These are phyloP conservation scores for Tremella mesenterica DNA, from an alignment of 768 basidiomycete species.

Conservation along the genomic window DNA sequence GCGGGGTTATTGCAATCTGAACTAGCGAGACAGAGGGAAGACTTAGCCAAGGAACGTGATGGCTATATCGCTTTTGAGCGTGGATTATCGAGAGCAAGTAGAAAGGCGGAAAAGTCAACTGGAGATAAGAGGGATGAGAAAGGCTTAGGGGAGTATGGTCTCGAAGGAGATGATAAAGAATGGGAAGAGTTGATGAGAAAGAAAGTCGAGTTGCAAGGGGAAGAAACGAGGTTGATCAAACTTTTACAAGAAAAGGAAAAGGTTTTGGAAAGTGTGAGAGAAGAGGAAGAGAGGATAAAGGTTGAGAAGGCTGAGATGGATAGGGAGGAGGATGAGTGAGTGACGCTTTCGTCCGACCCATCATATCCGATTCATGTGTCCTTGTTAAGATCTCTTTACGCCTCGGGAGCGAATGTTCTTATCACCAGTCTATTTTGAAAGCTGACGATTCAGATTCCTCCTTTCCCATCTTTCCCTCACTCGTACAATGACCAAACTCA, in stretches of 20 bases:
- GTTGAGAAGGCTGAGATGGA: slow-evolving; percentile 68
- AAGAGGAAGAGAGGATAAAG: slow-evolving; percentile 74
- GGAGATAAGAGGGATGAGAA: slow-evolving; percentile 51
- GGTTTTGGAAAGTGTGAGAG: slow-evolving; percentile 69
- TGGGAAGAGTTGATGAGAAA: slow-evolving; percentile 50
- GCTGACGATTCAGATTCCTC: slow-evolving; percentile 35
- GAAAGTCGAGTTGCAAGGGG: slow-evolving; percentile 65
- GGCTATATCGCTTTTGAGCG: slow-evolving; percentile 89
- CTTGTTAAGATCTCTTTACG: no score
- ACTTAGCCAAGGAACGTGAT: slow-evolving; percentile 82
- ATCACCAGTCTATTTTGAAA: no score
- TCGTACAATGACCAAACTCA: slow-evolving; percentile 9
- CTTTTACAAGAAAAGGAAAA: slow-evolving; percentile 62
- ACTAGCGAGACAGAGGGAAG: slow-evolving; percentile 72
- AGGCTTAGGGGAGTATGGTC: slow-evolving; percentile 26
- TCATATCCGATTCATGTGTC: not conserved
- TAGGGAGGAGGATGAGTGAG: slow-evolving; percentile 30
- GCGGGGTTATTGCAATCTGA: slow-evolving; percentile 68
- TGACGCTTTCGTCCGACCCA: slow-evolving; percentile 48
- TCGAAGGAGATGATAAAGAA: slow-evolving; percentile 30
- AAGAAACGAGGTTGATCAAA: slow-evolving; percentile 60
- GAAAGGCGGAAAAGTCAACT: slow-evolving; percentile 48
- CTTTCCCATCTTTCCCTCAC: slow-evolving; percentile 13
- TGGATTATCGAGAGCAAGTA: slow-evolving; percentile 74
- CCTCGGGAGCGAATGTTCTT: no score